Evolutionary conservation across 371 early-diverging fungal genomes (phyloP), one percentile per base, ranked within the genome.

Genomic region (Haplosporangium sp.): DNA sequence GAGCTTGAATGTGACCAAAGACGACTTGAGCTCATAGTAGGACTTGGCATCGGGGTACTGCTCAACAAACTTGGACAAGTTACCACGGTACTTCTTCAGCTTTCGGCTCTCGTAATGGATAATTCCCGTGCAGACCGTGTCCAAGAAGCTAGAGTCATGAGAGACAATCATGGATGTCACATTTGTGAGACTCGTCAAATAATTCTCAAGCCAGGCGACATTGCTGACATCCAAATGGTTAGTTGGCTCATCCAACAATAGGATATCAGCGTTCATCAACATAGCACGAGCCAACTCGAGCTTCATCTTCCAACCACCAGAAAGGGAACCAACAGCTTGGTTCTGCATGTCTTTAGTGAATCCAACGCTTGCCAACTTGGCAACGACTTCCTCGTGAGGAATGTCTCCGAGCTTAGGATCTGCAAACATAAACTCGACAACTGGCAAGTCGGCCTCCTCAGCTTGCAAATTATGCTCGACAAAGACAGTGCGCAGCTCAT

Each of bases 261-360:
- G 84, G 68, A 97, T 92, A 81, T 96, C 95, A 56, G 96, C 94
- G 61, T 94, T 90, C 84, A 89, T 84, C 71, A 94, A 84, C 92
- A 94, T 95, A 56, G 95, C 93, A 83, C 93, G 89, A 61, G 95
- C 94, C 73, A 96, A 89, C 82, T 92, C 94, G 39, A 95, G 85
- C 88, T 95, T 93, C 92, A 94, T 95, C 88, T 95, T 94, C 94
- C 95, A 94, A 64, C 96, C 96, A 86, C 96, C 96, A 17, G 78
- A 72, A 20, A 77, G 66, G 7, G 77, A 72, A 1, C 72, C 77
- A n/a, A 77, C 77, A 39, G 77, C 61, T 8, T 77, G 72, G 5
- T 69, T 61, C 40, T 77, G 77, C 77, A 77, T 77, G 1, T 61
- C 72, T 1, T 59, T 9, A 0, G 77, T 77, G 55, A 77, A 77